Percentiles rank a stretch among this genome's conserved stretches.
Conservation (phyloP, 345 rosid genomes). For the Sonneratia caseolaris region DNA sequence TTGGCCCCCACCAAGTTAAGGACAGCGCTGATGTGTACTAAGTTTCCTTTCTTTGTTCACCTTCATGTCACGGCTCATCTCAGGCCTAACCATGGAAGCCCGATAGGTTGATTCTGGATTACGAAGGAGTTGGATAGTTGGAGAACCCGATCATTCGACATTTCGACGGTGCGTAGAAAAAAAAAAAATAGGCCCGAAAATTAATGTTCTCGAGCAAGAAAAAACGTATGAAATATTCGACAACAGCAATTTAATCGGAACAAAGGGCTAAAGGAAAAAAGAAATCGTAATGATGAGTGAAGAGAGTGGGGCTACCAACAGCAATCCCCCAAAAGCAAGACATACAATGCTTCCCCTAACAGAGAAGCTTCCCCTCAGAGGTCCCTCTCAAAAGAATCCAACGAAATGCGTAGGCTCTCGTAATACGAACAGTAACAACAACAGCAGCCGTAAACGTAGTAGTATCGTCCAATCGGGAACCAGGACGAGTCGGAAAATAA, state of each 20-base stretch:
- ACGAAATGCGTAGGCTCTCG: constrained; percentile 16
- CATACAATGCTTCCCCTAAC: constrained; percentile 2
- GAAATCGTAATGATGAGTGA: neutral
- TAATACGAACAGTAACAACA: constrained; percentile 1
- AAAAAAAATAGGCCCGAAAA: too few species aligned
- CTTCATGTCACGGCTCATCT: too few species aligned
- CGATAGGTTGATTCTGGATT: too few species aligned
- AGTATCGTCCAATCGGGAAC: constrained; percentile 4
- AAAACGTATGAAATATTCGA: neutral
- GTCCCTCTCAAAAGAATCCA: constrained; percentile 34
- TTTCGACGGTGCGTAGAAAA: too few species aligned
- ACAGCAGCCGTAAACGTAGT: constrained; percentile 7
- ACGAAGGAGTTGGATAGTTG: too few species aligned
- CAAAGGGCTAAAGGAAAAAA: neutral
- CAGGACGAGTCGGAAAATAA: constrained; percentile 14
- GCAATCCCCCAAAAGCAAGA: neutral
- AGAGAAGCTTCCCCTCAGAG: constrained; percentile 21
- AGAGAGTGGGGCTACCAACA: neutral
- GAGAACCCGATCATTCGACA: too few species aligned
- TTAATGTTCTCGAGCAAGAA: too few species aligned
- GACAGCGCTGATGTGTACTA: too few species aligned
- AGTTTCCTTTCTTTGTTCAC: too few species aligned
- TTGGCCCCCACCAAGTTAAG: too few species aligned
- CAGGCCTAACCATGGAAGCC: too few species aligned
- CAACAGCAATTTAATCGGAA: neutral